A percentile compares a stretch with the other conserved stretches of the same genome.
Evolutionary conservation across 371 early-diverging fungal species (phyloP).

Genomic region (Actinomortierella ambigua): DNA sequence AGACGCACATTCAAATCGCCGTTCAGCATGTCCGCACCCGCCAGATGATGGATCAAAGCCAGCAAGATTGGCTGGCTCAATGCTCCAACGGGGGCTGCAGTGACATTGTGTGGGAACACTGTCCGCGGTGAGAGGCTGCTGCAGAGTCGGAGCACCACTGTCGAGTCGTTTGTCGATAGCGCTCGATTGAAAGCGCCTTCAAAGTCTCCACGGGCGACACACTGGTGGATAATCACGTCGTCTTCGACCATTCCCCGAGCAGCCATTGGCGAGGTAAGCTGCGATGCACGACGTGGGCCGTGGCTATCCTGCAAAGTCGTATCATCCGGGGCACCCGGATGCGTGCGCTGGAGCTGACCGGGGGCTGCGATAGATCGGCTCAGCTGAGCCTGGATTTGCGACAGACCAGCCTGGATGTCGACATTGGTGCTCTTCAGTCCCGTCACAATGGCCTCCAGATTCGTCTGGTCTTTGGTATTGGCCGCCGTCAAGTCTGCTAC

Average conservation of each 20-base stretch:
- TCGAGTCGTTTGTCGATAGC: conserved; percentile 32
- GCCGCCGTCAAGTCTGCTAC: conserved; percentile 34
- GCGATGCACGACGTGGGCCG: conserved; percentile 34
- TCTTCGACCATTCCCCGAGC: conserved; percentile 14
- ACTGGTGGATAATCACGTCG: conserved; percentile 12
- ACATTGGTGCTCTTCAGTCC: conserved; percentile 15
- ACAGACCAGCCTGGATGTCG: conserved; percentile 21
- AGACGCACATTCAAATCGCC: conserved; percentile 22
- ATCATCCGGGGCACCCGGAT: not conserved
- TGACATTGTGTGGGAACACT: conserved; percentile 32
- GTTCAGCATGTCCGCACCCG: conserved; percentile 6
- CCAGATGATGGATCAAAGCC: conserved; percentile 34
- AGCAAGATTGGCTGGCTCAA: conserved; percentile 40
- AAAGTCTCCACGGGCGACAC: conserved; percentile 39
- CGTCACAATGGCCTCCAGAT: conserved; percentile 13
- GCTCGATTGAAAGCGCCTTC: conserved; percentile 40
- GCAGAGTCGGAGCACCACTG: conserved; percentile 20
- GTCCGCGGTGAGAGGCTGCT: conserved; percentile 35
- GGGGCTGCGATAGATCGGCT: conserved; percentile 2
- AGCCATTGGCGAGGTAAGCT: conserved; percentile 29
- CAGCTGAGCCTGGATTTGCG: conserved; percentile 23
- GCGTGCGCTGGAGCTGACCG: conserved; percentile 26
- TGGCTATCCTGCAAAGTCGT: not conserved
- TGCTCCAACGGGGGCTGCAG: conserved; percentile 17
- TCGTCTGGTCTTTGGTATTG: conserved; percentile 25